Evolutionary conservation across 2,329 filamentous ascomycete genomes (phyloP).

Genomic region (Phoma herbarum): DNA sequence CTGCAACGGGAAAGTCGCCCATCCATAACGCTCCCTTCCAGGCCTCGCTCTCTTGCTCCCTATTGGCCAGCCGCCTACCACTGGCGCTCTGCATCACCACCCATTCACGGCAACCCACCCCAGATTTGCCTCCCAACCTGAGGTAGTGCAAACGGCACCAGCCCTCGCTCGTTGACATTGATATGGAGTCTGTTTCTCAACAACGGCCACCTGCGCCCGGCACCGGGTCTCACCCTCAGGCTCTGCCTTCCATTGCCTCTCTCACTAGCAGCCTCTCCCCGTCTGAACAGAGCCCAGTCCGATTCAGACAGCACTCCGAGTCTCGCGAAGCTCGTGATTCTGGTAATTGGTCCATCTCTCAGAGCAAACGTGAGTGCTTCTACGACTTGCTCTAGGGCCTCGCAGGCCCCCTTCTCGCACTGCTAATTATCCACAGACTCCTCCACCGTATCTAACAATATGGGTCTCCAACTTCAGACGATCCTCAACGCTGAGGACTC

Average conservation of each 20-base stretch:
- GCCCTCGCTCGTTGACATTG: constrained; percentile 18
- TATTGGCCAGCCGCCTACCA: constrained; percentile 32
- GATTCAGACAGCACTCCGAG: constrained; percentile 46
- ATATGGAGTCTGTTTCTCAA: constrained; percentile 45
- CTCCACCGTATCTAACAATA: constrained; percentile 56
- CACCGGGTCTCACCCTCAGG: constrained; percentile 45
- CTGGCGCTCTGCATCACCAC: constrained; percentile 39
- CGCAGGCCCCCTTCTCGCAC: neutral
- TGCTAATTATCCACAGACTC: constrained; percentile 45
- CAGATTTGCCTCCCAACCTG: constrained; percentile 18
- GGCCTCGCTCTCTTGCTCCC: constrained; percentile 24
- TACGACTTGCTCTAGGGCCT: constrained; percentile 12
- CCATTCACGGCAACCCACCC: constrained; percentile 23
- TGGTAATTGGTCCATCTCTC: constrained; percentile 67
- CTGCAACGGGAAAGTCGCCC: constrained; percentile 16
- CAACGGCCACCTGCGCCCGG: constrained; percentile 35
- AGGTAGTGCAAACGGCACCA: constrained; percentile 20
- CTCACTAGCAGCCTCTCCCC: constrained; percentile 47
- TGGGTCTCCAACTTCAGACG: constrained; percentile 60
- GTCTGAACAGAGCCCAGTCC: constrained; percentile 46
- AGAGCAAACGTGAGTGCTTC: constrained; percentile 61
- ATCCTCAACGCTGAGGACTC: constrained; percentile 60
- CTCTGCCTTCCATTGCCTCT: constrained; percentile 51
- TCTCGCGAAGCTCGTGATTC: constrained; percentile 65
- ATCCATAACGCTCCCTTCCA: constrained; percentile 19